A percentile compares a stretch with the other conserved stretches of the same genome.
These are phyloP conservation scores for carrot (Daucus carota) DNA, from an alignment of 129 eudicot species.

Conservation along the genomic window DNA sequence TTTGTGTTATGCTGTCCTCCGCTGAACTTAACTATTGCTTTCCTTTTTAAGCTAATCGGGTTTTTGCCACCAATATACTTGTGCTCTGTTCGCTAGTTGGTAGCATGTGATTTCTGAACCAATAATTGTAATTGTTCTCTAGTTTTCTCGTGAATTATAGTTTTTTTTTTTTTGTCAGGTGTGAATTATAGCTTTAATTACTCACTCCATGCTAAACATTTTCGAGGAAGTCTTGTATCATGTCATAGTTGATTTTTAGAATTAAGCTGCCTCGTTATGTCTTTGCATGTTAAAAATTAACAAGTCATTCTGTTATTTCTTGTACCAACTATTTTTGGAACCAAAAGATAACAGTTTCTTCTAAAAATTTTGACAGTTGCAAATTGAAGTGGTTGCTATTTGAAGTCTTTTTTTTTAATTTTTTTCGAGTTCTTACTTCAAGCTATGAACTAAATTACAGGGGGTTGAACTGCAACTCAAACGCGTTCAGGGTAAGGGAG, in stretches of 20 bases:
- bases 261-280: background rate
- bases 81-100: background rate
- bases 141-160: background rate
- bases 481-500: slow-evolving; percentile 75
- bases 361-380: too few relatives aligned
- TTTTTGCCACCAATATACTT: background rate
- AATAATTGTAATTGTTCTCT: background rate
- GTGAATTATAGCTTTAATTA: background rate
- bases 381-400: background rate
- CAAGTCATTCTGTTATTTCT: background rate
- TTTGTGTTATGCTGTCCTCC: too few relatives aligned
- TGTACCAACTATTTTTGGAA: background rate
- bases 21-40: background rate
- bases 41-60: background rate
- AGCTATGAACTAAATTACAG: slow-evolving; percentile 27
- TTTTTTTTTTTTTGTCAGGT: too few relatives aligned
- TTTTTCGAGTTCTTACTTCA: background rate
- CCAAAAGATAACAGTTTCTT: background rate
- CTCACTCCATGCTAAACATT: background rate
- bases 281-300: background rate
- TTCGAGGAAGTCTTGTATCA: background rate
- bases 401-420: background rate
- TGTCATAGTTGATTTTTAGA: background rate
- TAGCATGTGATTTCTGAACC: background rate
- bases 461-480: slow-evolving; percentile 89